Evolutionary conservation across 75 land plant species (phyloP), one percentile per base, ranked within the genome.

Genomic region (Pseudotsuga menziesii): DNA sequence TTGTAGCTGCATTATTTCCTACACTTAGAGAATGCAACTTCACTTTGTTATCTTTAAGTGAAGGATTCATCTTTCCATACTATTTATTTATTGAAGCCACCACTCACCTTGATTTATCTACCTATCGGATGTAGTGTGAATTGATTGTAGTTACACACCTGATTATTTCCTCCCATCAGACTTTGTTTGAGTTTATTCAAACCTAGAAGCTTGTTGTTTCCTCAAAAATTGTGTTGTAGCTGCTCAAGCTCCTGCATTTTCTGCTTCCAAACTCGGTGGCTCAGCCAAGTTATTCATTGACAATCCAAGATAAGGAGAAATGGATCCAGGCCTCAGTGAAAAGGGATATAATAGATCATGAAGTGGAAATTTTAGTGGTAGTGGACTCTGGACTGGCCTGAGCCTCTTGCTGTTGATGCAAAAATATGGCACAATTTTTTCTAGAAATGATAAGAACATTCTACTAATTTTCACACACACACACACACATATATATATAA

Each of bases 241-340:
- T 71, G 89, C 85, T 64, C 85, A 83, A 41, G 96, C 96, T 72
- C 92, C 94, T 57, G 86, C 94, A 26, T 91, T 93, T 12, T 93
- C 94, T 8, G 83, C 85, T 76, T 19, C 58, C 54, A 93, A 81
- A 35, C 57, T 75, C 4, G 84, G 74, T 8, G 96, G 63, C 36
- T 82, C 83, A 8, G 78, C 79, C 54, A 71, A 56, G 44, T 62
- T 61, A 32, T 82, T 52, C 12, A 59, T n/a, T 80, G 73, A 61
- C 48, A 76, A 76, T 7, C 58, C 77, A 4, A n/a, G n/a, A n/a
- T n/a, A n/a, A n/a, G n/a, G n/a, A n/a, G n/a, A n/a, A n/a, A n/a
- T n/a, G n/a, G n/a, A n/a, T n/a, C n/a, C n/a, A n/a, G n/a, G n/a
- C 79, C 81, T 91, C 80, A 89, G 74, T 17, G 94, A 90, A 19